phyloP scores from a whole-genome alignment of 2,329 filamentous ascomycete genomes.

The Atkinsonella hypoxylon region DNA sequence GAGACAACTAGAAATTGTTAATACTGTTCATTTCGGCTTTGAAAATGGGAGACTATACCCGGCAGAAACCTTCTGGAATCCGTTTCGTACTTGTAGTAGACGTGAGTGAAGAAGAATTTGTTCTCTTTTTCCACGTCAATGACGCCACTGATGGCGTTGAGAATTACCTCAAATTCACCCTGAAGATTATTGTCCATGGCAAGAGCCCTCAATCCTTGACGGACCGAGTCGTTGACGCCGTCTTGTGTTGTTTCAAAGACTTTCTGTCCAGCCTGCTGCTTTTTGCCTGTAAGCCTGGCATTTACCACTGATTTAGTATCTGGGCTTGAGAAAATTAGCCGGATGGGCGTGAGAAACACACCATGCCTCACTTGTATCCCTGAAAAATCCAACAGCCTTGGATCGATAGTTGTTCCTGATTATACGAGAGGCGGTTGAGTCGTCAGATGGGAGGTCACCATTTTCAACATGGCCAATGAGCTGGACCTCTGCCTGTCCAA shows the following conservation, averaged over 20 bases:
- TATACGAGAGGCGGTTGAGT: constrained; percentile 4
- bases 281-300: too few relatives aligned
- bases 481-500: constrained; percentile 5
- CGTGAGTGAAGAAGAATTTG: background rate
- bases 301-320: too few relatives aligned
- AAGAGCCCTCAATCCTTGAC: background rate
- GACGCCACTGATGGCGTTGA: background rate
- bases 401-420: constrained; percentile 2
- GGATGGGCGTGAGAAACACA: background rate
- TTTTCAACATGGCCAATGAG: background rate
- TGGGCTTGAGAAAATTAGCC: background rate
- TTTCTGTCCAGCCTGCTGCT: background rate
- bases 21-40: background rate
- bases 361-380: background rate
- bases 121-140: background rate
- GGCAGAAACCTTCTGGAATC: background rate
- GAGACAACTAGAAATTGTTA: background rate
- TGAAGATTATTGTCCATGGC: background rate
- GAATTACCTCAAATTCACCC: background rate
- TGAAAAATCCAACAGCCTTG: constrained; percentile 1
- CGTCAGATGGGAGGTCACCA: constrained; percentile 3
- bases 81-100: background rate
- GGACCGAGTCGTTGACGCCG: background rate
- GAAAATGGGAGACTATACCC: background rate
- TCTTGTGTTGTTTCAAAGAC: background rate